Evolutionary conservation across 164 flowering plant species (phyloP), one percentile per base, ranked within the genome.

Genomic region (Stephania japonica): DNA sequence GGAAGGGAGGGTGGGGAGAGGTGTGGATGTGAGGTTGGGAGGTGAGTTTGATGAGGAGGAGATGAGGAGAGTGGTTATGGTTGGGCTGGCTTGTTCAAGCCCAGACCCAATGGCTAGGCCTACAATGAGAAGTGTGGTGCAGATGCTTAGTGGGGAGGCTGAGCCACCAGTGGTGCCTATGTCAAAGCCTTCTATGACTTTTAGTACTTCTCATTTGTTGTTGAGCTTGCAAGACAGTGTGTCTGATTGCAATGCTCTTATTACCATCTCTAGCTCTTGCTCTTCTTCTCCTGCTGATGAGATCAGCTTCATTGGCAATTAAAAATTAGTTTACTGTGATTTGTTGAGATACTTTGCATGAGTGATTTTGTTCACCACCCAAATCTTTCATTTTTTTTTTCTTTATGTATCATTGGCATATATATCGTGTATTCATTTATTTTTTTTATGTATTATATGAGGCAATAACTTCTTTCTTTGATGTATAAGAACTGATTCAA

Each of bases 61-160:
- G 73, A 86, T 91, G 91, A 82, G 75, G 74, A 82, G 76, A 74
- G 91, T 92, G 61, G 27, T 92, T 71, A 42, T 89, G 75, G 85
- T 94, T 26, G 99, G 98, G 26, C 65, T 94, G 53, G 86, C 84
- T 23, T 94, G 99, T 61, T 88, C 94, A 7, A 87, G 90, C 69
- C 97, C 97, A 7, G 98, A 94, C 80, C 90, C 94, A 11, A 0
- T 72, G 72, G 86, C 80, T 53, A 80, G 99, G 79, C 98, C 99
- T 49, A 82, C 86, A 23, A 91, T 94, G 96, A 86, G 99, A 72
- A 67, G 72, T 62, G 99, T 88, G 79, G 91, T 91, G 18, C 97
- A 91, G 75, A 92, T 94, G 86, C 81, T 92, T 53, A 80, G 74
- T 5, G 94, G 94, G 6, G 98, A 92, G 72, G 85, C 88, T 21